Evolutionary conservation across 441 rosid species (phyloP), one percentile per base, ranked within the genome.

Genomic region (Corymbia citriodora): DNA sequence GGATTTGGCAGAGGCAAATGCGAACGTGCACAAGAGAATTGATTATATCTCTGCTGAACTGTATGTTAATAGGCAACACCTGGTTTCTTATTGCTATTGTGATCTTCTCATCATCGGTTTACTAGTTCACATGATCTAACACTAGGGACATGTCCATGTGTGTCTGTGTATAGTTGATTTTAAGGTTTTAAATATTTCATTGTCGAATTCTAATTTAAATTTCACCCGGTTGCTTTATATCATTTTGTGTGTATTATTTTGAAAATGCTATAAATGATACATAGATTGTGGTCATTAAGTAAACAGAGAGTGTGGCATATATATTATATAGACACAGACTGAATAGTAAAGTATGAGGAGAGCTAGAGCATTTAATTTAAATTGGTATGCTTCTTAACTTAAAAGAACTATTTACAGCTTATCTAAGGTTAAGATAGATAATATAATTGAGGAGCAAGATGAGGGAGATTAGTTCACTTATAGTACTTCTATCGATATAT

Each of bases 1-100:
- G 93, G 99, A 98, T 94, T 92, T 97, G 91, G 99, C 99, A 0
- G 98, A 98, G 94, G 99, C 99, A 29, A 96, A 98, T 93, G 99
- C 99, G 27, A 96, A 97, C 89, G 99, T 98, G 54, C 98, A 97
- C 90, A 98, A 98, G 94, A 92, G 99, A 92, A 98, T 98, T 12
- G 99, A 98, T 27, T 98, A 96, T 94, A 97, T 98, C 90, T 95
- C 99, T 87, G 99, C 97, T 92, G 99, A 97, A 93, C 89, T 97
- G 99, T 98, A 94, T 68, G 99, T 83, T 89, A 87, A 40, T 49
- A 88, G 88, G 48, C 63, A 15, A 45, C 90, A n/a, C 21, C 29
- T 87, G 57, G 63, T 82, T 88, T 63, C 54, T 81, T 52, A 29
- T 55, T 72, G 14, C 12, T 65, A 18, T 54, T 83, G 31, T 87